Evolutionary conservation across 2,329 filamentous ascomycete genomes (phyloP), one percentile per base, ranked within the genome.

Genomic region (Alternaria sp.): DNA sequence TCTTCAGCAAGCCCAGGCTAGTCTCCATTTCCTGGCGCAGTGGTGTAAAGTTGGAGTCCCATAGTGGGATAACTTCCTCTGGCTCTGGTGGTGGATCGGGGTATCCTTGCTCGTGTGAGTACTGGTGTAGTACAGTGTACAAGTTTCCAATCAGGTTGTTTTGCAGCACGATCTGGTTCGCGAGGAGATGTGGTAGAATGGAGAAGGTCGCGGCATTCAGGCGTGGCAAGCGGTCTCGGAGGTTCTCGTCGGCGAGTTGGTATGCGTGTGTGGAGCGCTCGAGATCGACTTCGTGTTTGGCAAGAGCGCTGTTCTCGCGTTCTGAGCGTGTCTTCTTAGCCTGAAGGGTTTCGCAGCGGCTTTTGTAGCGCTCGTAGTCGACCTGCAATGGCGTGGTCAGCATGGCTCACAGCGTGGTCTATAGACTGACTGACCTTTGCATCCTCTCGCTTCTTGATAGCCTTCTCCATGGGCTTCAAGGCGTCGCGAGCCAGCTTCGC

Each of bases 361-460:
- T 87, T 78, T 92, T 89, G 69, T 90, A 90, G 70, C 91, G 88
- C 80, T 97, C 93, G 75, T 89, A 96, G 77, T 96, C 93, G 63
- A 94, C 78, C 86, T 89, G 70, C 46, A 57, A 11, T n/a, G 9
- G 10, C 11, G 23, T 51, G n/a, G 64, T 74, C 28, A 76, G 68
- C 44, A 26, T 25, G 7, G 18, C 23, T 12, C 11, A 26, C 10
- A 23, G 25, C 1, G 21, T 20, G 2, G 15, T n/a, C 4, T 6
- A 2, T 5, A 11, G 14, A 4, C 6, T 33, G 28, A 15, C 75
- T 10, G 63, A 87, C 86, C 82, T 93, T 90, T 80, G 89, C 92
- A 72, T 94, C 92, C 75, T 96, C 92, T 50, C 93, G 85, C 79
- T 93, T 94, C 82, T 95, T 96, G 74, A 96, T 92, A 1, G 89